Conservation (phyloP, 2,329 filamentous ascomycete species). For the Diaporthe sp. region DNA sequence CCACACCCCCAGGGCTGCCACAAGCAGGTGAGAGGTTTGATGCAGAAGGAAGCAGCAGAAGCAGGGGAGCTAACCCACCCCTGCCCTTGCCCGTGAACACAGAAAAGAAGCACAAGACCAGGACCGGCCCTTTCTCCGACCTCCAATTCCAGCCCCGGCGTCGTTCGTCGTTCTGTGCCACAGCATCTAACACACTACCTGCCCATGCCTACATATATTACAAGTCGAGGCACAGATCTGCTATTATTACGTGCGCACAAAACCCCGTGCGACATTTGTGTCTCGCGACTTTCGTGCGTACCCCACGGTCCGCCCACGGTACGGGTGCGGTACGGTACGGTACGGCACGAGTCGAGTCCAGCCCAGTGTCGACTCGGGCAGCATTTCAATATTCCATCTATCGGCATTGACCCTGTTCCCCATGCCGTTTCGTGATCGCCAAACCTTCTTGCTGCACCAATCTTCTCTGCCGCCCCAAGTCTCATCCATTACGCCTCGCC, state of each 20-base stretch:
- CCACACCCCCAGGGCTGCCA: conserved; percentile 1
- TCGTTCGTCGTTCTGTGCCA: conserved; percentile 19
- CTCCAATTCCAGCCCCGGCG: conserved; percentile 24
- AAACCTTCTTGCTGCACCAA: conserved; percentile 27
- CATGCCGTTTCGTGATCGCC: conserved; percentile 13
- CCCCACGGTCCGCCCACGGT: not conserved
- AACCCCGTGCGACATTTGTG: conserved; percentile 12
- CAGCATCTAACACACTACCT: no score
- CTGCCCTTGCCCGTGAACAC: conserved; percentile 21
- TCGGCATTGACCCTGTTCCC: conserved; percentile 23
- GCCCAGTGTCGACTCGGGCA: not conserved
- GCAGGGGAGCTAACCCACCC: conserved; percentile 13
- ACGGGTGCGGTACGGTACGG: conserved; percentile 6
- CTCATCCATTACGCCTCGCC: conserved; percentile 15
- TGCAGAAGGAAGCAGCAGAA: conserved; percentile 11
- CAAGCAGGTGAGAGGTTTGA: conserved; percentile 14
- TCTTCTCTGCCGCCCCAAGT: conserved; percentile 17
- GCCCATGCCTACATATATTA: not conserved
- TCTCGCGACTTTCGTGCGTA: conserved; percentile 14
- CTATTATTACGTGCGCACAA: conserved; percentile 17
- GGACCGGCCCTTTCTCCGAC: conserved; percentile 8
- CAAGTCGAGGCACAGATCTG: conserved; percentile 1
- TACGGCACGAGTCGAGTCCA: conserved; percentile 12
- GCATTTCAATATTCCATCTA: not conserved
- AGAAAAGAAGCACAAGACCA: conserved; percentile 12